Evolutionary conservation across 169 alveolate species (phyloP), one percentile per base, ranked within the genome.

Genomic region (Toxoplasma gondii): DNA sequence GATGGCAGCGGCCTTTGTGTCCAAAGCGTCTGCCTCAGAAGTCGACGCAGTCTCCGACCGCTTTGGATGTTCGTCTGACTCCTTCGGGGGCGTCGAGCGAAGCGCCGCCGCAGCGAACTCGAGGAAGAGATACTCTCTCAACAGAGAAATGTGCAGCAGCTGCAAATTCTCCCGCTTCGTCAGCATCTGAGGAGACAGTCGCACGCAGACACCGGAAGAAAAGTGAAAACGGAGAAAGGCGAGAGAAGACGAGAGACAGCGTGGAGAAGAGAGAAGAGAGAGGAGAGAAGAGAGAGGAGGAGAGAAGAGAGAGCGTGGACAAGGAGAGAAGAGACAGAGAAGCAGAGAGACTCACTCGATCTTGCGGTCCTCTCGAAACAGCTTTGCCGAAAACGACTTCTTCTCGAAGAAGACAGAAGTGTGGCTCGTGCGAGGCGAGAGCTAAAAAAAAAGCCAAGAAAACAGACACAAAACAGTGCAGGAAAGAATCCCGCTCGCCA

Each of bases 351-450:
- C 93, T 36, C n/a, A 93, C 95, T 41, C 82, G 67, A 29, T 78
- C 92, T 58, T 45, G 88, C 82, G 94, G 81, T n/a, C 80, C 92
- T 17, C 43, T 70, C 24, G 88, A 54, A 2, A 82, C 64, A 34
- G 81, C 70, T 31, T 70, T 83, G 94, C 92, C 94, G 81, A 97
- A 93, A 80, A 95, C 96, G 53, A 97, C 97, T 93, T 98, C 98
- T 94, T 98, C 99, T 90, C 99, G 97, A 53, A 98, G 96, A 54
- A 98, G 95, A 54, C 97, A 97, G 91, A 98, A 97, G 94, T 98
- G 97, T 27, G 98, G 98, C 96, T 98, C 99, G 96, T 98, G 99
- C 39, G 99, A 97, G 4, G 98, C 97, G 67, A 98, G 96, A 9
- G 99, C 95, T 93, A 93, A 7, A 88, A 67, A 82, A 39, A 83